Percentiles rank a stretch among this genome's conserved stretches.
Conservation (phyloP, 208 protist genomes). For the Phytomonas sp. region DNA sequence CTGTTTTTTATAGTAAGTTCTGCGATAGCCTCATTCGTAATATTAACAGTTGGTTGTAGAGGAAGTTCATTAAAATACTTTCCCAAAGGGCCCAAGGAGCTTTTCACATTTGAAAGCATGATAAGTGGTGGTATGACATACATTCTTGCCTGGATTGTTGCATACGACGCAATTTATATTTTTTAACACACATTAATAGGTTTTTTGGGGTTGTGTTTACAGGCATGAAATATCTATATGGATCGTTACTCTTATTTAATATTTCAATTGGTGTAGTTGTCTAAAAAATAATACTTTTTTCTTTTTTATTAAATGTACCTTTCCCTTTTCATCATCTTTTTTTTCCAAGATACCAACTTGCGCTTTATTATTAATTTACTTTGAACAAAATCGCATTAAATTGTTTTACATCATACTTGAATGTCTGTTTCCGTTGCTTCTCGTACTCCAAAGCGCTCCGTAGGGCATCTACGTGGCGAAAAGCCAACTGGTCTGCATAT, state of each 20-base stretch:
- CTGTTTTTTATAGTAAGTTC: constrained; percentile 61
- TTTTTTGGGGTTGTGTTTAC: constrained; percentile 5
- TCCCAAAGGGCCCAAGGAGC: constrained; percentile 46
- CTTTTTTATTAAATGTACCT: constrained; percentile 9
- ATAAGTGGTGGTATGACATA: constrained; percentile 68
- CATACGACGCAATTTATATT: constrained; percentile 85
- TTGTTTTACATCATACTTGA: constrained; percentile 5
- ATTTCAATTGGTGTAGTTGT: not conserved
- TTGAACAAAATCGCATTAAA: constrained; percentile 8
- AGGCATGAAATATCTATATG: not conserved
- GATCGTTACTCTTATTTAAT: not conserved
- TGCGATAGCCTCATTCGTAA: constrained; percentile 47
- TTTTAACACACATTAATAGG: constrained; percentile 35
- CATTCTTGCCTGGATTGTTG: constrained; percentile 78
- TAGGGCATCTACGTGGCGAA: constrained; percentile 35
- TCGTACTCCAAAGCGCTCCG: constrained; percentile 22
- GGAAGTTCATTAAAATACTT: constrained; percentile 64
- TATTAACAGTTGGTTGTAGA: constrained; percentile 39
- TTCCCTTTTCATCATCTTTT: constrained; percentile 12
- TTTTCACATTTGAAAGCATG: constrained; percentile 63
- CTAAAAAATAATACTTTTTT: constrained; percentile 16
- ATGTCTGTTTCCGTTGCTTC: constrained; percentile 11
- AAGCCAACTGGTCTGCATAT: constrained; percentile 66
- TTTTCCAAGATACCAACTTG: constrained; percentile 6
- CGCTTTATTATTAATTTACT: constrained; percentile 13